Evolutionary conservation across 2,329 filamentous ascomycete genomes (phyloP), one percentile per base, ranked within the genome.

Genomic region (Botrytis tulipae): DNA sequence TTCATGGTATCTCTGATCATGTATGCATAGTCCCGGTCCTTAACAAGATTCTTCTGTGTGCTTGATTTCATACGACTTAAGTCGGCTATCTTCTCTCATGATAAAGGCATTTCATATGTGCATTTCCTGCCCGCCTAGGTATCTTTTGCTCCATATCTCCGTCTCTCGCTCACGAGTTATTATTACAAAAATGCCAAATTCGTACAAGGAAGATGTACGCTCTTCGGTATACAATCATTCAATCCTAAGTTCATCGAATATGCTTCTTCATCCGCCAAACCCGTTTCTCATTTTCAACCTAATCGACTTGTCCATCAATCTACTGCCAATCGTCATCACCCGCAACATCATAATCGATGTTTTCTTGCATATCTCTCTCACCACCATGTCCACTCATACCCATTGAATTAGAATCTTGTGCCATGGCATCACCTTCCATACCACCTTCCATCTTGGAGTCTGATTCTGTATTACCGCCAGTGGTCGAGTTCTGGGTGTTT

Each of bases 341-440:
- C 7, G 82, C 83, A 70, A 83, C 82, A 76, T 84, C 83, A 76
- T 84, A 83, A 78, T 84, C 82, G 59, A 82, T 67, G 77, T 82
- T 78, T 68, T 78, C 76, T 40, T 77, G 74, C 40, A 32, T 25
- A 1, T 72, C 70, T n/a, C 62, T 72, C 66, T 78, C 75, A 22
- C 76, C 72, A 20, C 74, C 68, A 44, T 66, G 66, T 9, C 74
- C 71, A 25, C 72, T 68, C 59, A 66, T 67, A n/a, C 59, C 72
- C 18, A 54, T 62, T 42, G 76, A 75, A 61, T 73, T 78, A 29
- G 73, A 72, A 62, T 72, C 75, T 16, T 74, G 57, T 5, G 77
- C 75, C 78, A 81, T 80, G 7, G 78, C 79, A 76, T 81, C 79
- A 44, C 80, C 80, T 42, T 81, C 79, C 77, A 79, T 75, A 69